Base-by-base conservation (phyloP, 495 filamentous ascomycete species). In the Friedmanniomyces simplex region DNA sequence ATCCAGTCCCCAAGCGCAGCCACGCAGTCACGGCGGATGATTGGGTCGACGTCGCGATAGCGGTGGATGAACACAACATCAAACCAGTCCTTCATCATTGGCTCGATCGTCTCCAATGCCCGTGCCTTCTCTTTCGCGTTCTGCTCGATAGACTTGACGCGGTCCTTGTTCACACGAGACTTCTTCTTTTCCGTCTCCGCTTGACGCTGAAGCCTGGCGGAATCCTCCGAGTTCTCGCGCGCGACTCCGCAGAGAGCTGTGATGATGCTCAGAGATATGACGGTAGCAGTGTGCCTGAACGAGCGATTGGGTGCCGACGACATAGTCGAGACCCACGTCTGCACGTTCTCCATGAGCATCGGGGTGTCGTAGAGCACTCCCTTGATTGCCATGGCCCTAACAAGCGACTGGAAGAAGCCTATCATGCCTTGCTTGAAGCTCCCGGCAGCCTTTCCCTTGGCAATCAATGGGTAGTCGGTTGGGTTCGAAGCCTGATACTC, bases 31-130 rank as follows among this genome's bases (percentile, higher is more conserved):
- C 82, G 79, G 36, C 93, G 81, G 52, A 98, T 95, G 58, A 76
- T 85, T 0, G 87, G 79, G 69, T 98, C 93, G 21, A 96, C 79
- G 61, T 98, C 93, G 34, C 93, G 88, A 68, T 96, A 97, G 25
- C 93, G 86, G 69, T 97, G 90, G 28, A 95, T 83, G 63, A 93
- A 98, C 26, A 96, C 82, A 11, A 87, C 85, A 55, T 95, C 86
- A 60, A 96, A 90, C 52, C 87, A 83, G 63, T 91, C 86, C 57
- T 83, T 83, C 46, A 96, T 80, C 52, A 81, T 77, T 1, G 74
- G 76, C 61, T 90, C 80, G 48, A 88, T 74, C 1, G 75, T 71
- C 30, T 85, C 77, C 18, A 83, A 76, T 59, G 81, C 84, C 53
- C 79, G 66, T 52, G 85, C 81, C 18, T 80, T 80, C 34, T 89